Conservation (phyloP, 768 basidiomycete species). For the Suillus cothurnatus region DNA sequence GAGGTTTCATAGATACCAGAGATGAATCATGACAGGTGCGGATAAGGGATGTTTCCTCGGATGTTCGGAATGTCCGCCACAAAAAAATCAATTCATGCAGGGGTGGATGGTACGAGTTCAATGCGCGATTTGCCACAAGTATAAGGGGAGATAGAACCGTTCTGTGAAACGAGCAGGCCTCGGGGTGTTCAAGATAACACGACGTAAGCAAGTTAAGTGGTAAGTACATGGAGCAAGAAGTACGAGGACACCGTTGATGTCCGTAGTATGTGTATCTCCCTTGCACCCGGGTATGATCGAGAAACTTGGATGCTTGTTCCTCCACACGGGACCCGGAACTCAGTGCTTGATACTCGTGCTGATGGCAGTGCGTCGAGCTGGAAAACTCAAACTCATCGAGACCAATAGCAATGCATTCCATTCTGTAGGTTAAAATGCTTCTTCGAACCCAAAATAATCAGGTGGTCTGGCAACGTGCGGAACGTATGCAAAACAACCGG, state of each 20-base stretch:
- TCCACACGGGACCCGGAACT: not conserved
- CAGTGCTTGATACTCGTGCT: not conserved
- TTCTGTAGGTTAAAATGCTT: not conserved
- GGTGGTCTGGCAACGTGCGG: not conserved
- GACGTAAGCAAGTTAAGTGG: not conserved
- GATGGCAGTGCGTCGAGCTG: not conserved
- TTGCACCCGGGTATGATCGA: not conserved
- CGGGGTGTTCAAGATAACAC: slow-evolving; percentile 1
- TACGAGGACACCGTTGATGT: not conserved
- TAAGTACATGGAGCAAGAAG: not conserved
- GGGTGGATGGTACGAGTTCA: not conserved
- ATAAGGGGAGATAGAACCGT: not conserved
- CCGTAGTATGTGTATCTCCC: not conserved
- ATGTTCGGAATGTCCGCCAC: not conserved
- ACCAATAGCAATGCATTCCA: not conserved
- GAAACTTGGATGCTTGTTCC: not conserved
- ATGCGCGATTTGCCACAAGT: not conserved
- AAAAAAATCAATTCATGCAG: not conserved
- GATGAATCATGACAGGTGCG: slow-evolving; percentile 6
- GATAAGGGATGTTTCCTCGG: slow-evolving; percentile 10
- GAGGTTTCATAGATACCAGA: slow-evolving; percentile 3
- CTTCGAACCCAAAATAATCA: not conserved
- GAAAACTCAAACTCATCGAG: too few species aligned
- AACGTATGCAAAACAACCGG: not conserved
- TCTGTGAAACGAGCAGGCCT: too few species aligned